Evolutionary conservation across 345 rosid species (phyloP).

Genomic region (Citrus sp.): DNA sequence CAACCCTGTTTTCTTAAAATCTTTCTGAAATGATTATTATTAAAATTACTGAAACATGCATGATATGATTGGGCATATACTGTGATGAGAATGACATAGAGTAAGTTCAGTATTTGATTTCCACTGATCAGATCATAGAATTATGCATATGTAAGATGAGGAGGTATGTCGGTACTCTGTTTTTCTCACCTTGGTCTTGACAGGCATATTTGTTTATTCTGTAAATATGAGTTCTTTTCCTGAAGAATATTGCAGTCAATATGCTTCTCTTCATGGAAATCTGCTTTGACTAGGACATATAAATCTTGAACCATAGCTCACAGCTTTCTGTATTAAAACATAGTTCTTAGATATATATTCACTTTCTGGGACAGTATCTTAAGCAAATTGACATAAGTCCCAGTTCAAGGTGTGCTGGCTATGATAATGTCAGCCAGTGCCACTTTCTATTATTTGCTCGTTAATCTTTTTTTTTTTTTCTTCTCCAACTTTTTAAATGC

Average conservation of each 20-base stretch:
- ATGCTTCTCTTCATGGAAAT: not conserved
- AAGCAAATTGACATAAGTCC: not conserved
- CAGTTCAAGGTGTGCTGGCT: not conserved
- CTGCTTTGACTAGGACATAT: not conserved
- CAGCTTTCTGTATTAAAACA: not conserved
- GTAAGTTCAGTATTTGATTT: not conserved
- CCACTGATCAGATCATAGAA: not conserved
- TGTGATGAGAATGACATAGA: not conserved
- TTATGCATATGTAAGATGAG: not conserved
- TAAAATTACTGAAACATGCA: not conserved
- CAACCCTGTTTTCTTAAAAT: not conserved
- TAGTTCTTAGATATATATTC: not conserved
- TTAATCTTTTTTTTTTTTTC: not conserved
- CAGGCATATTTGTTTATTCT: not conserved
- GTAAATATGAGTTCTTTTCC: not conserved
- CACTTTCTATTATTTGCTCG: conserved; percentile 1
- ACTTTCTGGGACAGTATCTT: not conserved
- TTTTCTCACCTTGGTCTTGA: not conserved
- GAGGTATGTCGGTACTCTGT: not conserved
- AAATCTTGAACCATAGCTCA: not conserved
- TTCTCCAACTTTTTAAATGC: conserved; percentile 15
- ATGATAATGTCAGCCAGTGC: not conserved
- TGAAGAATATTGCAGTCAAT: not conserved
- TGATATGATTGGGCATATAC: not conserved
- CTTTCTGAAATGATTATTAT: not conserved